A percentile compares a stretch with the other conserved stretches of the same genome.
Conservation (phyloP, 2,329 filamentous ascomycete genomes). For the Hyphodiscus sp. region DNA sequence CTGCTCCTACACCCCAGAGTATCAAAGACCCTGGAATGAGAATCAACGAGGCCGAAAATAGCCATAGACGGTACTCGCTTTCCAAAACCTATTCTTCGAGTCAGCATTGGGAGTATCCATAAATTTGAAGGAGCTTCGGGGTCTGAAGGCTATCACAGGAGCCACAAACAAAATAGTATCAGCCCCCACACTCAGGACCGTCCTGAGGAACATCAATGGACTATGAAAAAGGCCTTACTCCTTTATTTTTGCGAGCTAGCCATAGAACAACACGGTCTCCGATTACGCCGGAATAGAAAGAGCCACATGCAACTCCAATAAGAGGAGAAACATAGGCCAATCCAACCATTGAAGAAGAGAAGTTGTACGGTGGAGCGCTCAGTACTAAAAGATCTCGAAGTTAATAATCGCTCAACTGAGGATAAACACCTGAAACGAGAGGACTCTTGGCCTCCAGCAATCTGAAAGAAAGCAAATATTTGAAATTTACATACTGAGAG, state of each 20-base stretch:
- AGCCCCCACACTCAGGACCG: no score
- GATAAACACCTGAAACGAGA: no score
- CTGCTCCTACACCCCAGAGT: constrained; percentile 45
- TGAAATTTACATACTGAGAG: constrained; percentile 11
- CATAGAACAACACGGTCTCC: constrained; percentile 29
- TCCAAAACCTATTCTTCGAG: constrained; percentile 20
- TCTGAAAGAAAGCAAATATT: no score
- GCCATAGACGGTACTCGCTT: constrained; percentile 29
- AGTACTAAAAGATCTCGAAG: constrained; percentile 15
- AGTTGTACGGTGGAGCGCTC: constrained; percentile 31
- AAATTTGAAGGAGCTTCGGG: no score
- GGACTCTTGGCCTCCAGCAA: no score
- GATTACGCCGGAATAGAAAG: constrained; percentile 25
- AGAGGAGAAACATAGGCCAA: constrained; percentile 28
- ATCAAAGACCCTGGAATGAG: constrained; percentile 39
- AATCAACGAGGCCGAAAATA: constrained; percentile 31
- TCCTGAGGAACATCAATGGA: no score
- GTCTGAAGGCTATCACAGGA: no score
- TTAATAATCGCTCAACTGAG: no score
- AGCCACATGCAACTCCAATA: constrained; percentile 24
- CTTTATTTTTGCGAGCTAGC: constrained; percentile 36
- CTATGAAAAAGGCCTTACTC: no score
- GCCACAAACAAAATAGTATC: no score
- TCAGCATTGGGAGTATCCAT: constrained; percentile 6
- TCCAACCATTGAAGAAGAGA: constrained; percentile 30